phyloP scores from a whole-genome alignment of 2,329 filamentous ascomycete species.

The Chaetomiaceae sp. region DNA sequence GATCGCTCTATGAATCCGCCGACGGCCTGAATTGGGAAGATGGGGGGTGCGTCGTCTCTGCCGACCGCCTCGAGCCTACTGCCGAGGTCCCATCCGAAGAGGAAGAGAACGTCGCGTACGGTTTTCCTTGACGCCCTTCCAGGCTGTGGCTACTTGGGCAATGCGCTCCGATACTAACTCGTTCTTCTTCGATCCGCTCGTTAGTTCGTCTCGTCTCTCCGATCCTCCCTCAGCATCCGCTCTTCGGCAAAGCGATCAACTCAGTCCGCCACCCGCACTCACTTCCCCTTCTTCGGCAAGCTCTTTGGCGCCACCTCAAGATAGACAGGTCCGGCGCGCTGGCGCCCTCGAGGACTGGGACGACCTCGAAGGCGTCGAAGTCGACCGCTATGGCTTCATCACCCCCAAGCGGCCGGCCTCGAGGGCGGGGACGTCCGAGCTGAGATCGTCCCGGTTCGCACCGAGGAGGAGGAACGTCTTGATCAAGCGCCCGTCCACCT shows the following conservation, averaged over 20 bases:
- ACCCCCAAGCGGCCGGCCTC: constrained; percentile 40
- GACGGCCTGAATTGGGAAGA: constrained; percentile 50
- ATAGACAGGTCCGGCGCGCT: constrained; percentile 40
- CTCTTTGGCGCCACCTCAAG: constrained; percentile 42
- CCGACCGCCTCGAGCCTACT: constrained; percentile 45
- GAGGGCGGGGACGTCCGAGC: constrained; percentile 38
- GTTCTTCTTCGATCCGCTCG: constrained; percentile 13
- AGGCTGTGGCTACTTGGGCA: not conserved
- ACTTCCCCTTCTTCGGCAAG: constrained; percentile 39
- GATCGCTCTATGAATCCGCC: constrained; percentile 58
- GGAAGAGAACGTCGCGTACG: constrained; percentile 53
- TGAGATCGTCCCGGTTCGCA: constrained; percentile 40
- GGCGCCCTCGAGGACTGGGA: constrained; percentile 64
- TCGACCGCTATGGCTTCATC: constrained; percentile 68
- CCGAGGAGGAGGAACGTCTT: constrained; percentile 45
- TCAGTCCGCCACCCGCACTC: constrained; percentile 31
- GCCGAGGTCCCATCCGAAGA: constrained; percentile 49
- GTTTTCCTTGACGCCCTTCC: constrained; percentile 37
- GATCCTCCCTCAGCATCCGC: constrained; percentile 19
- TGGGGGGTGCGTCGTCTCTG: constrained; percentile 43
- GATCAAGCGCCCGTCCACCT: constrained; percentile 35
- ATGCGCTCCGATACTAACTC: constrained; percentile 19
- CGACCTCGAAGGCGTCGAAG: constrained; percentile 54
- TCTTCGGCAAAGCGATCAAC: constrained; percentile 24
- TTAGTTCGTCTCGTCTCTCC: constrained; percentile 18